phyloP scores from a whole-genome alignment of 2,329 filamentous ascomycete genomes.

The Sporothrix humicola region DNA sequence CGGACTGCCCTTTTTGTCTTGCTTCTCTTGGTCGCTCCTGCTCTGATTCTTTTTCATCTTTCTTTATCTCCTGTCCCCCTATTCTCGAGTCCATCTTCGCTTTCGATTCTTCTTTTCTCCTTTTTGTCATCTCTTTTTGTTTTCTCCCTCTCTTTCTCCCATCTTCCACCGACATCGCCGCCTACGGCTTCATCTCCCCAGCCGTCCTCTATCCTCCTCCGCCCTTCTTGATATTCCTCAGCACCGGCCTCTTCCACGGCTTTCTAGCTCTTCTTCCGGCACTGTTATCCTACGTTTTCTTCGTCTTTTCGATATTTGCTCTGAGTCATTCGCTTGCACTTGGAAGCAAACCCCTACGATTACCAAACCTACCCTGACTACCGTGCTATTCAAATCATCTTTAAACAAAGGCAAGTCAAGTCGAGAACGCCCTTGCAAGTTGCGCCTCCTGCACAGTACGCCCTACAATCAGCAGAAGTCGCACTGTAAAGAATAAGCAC shows the following conservation, averaged over 20 bases:
- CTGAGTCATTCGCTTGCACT: conserved; percentile 39
- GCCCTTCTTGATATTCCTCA: not conserved
- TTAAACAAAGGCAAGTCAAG: conserved; percentile 20
- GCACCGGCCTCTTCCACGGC: not conserved
- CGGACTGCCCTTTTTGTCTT: not conserved
- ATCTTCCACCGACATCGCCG: conserved; percentile 15
- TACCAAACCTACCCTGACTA: not conserved
- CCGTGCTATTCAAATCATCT: not conserved
- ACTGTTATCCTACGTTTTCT: not conserved
- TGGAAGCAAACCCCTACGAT: conserved; percentile 28
- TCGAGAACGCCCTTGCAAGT: not conserved
- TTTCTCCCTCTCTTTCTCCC: not conserved
- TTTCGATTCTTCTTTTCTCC: conserved; percentile 4
- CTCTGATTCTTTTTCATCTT: not conserved
- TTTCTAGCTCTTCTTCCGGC: not conserved
- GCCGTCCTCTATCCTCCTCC: conserved; percentile 1
- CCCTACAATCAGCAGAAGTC: not conserved
- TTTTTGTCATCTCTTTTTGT: not conserved
- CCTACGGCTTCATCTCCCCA: not conserved
- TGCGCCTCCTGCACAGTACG: conserved; percentile 27
- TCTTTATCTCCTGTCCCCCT: conserved; percentile 10
- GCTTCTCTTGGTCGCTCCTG: not conserved
- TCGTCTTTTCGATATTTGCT: conserved; percentile 10
- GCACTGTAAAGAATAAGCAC: not conserved
- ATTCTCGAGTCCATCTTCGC: not conserved